phyloP scores from a whole-genome alignment of 2,329 filamentous ascomycete species.

The Colletotrichum sp. region DNA sequence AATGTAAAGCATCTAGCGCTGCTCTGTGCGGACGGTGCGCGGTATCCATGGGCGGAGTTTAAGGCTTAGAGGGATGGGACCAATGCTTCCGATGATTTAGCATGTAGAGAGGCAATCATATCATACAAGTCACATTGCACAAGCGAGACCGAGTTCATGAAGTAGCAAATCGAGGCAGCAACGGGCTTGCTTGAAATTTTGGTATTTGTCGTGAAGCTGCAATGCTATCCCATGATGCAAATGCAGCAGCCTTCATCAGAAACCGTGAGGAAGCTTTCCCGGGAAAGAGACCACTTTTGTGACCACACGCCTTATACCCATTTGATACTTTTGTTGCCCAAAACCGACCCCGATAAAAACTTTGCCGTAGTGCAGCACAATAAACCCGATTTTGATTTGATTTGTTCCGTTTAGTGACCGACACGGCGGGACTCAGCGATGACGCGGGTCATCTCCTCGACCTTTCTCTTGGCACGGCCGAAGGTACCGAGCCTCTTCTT shows the following conservation, averaged over 20 bases:
- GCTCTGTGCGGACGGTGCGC: neutral
- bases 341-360: conserved; percentile 1
- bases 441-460: conserved; percentile 97
- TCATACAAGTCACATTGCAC: neutral
- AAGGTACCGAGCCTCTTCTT: conserved; percentile 99
- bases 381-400: neutral
- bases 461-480: conserved; percentile 98
- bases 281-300: conserved; percentile 29
- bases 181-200: conserved; percentile 27
- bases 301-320: conserved; percentile 40
- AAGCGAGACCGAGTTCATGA: neutral
- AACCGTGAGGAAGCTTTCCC: conserved; percentile 31
- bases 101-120: neutral
- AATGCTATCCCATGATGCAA: conserved; percentile 31
- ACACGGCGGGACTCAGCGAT: conserved; percentile 90
- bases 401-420: conserved; percentile 61
- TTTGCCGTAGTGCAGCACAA: neutral
- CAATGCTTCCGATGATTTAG: neutral
- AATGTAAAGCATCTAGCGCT: conserved; percentile 23
- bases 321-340: conserved; percentile 30
- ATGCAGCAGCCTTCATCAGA: conserved; percentile 30
- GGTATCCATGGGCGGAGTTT: neutral
- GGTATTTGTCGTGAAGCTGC: conserved; percentile 39
- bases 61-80: neutral
- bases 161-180: neutral